These are phyloP conservation scores for Anthracocystis setariae DNA, from an alignment of 1,284 basidiomycete species.

Conservation along the genomic window DNA sequence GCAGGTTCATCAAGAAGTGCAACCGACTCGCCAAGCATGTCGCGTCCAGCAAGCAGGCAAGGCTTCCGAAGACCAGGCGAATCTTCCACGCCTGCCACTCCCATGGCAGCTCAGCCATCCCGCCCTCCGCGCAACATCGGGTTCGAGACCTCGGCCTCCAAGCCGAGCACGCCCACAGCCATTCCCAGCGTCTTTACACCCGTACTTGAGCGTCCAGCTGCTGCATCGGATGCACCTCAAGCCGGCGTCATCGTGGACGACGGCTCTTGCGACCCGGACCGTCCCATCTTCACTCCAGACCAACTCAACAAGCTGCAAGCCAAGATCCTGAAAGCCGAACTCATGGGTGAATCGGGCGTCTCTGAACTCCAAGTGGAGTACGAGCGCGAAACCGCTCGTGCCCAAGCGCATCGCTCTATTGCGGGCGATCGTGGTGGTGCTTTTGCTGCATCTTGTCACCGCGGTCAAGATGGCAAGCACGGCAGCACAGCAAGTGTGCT, in stretches of 20 bases:
- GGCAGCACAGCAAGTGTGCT: conserved; percentile 9
- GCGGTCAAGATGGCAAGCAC: not conserved
- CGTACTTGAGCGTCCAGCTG: conserved; percentile 11
- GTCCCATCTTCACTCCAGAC: conserved; percentile 66
- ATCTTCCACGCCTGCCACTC: conserved; percentile 31
- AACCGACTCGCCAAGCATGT: conserved; percentile 8
- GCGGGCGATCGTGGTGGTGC: conserved; percentile 63
- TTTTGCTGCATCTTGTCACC: conserved; percentile 18
- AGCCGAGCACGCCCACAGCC: conserved; percentile 36
- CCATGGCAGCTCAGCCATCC: conserved; percentile 9
- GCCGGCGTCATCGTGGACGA: conserved; percentile 22
- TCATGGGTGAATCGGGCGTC: conserved; percentile 78
- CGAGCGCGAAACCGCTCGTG: conserved; percentile 74
- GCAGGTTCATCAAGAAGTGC: conserved; percentile 9
- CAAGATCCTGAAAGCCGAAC: conserved; percentile 86
- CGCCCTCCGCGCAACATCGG: conserved; percentile 38
- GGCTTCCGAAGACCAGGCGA: conserved; percentile 57
- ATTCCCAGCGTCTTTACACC: conserved; percentile 55
- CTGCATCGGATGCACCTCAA: not conserved
- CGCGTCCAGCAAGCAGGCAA: conserved; percentile 37
- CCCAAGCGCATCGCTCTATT: conserved; percentile 57
- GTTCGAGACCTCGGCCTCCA: conserved; percentile 36
- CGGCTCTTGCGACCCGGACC: conserved; percentile 22
- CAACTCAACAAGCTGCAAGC: conserved; percentile 93
- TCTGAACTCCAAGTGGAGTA: conserved; percentile 85